A percentile compares a stretch with the other conserved stretches of the same genome.
These are phyloP conservation scores for Orbilia blumenaviensis DNA, from an alignment of 2,329 filamentous ascomycete species.

Conservation along the genomic window DNA sequence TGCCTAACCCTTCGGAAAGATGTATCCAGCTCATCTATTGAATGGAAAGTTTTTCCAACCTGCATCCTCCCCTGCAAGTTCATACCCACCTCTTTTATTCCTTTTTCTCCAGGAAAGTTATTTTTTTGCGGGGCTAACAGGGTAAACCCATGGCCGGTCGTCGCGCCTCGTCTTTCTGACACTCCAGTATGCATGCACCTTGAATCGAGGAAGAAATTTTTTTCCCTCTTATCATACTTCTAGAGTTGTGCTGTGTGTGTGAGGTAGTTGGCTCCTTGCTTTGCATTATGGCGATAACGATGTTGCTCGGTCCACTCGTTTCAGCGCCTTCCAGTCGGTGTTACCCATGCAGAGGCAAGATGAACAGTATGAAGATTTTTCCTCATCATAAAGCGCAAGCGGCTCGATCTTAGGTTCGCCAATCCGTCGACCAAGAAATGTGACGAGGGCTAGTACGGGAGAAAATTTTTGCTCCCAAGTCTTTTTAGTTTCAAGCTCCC, in stretches of 20 bases:
- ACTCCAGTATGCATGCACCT: conserved; percentile 24
- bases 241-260: not conserved
- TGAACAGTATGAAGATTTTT: not conserved
- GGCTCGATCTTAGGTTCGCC: conserved; percentile 25
- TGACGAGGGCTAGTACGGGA: conserved; percentile 14
- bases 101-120: conserved; percentile 38
- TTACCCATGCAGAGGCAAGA: conserved; percentile 19
- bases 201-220: conserved; percentile 30
- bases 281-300: not conserved
- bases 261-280: not conserved
- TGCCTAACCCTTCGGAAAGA: not conserved
- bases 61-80: conserved; percentile 30
- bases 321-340: conserved; percentile 16
- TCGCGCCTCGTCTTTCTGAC: conserved; percentile 47
- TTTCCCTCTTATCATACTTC: not conserved
- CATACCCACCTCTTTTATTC: conserved; percentile 34
- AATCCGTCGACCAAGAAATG: not conserved
- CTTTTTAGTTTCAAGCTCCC: conserved; percentile 37
- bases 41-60: conserved; percentile 50
- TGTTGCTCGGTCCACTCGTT: not conserved
- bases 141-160: conserved; percentile 49
- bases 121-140: conserved; percentile 54
- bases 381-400: not conserved
- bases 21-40: conserved; percentile 4
- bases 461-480: conserved; percentile 29